A percentile compares a stretch with the other conserved stretches of the same genome.
Evolutionary conservation across 2,329 filamentous ascomycete genomes (phyloP).

Genomic region (Lasiodiplodia sp.): DNA sequence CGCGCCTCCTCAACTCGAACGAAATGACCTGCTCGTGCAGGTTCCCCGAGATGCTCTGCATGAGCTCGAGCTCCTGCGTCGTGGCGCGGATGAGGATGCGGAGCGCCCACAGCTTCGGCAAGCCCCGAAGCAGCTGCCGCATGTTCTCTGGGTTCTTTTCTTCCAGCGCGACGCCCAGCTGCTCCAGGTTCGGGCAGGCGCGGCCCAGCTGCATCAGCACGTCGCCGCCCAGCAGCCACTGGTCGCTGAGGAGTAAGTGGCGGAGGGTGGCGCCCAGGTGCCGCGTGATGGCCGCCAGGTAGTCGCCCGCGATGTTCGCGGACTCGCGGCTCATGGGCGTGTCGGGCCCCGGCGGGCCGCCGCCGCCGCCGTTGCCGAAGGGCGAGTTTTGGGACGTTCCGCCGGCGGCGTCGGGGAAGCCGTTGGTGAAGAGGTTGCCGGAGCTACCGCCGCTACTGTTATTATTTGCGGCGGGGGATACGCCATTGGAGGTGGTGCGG

Average conservation of each 20-base stretch:
- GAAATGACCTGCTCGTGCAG: slow-evolving; percentile 43
- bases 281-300: slow-evolving; percentile 59
- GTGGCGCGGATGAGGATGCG: slow-evolving; percentile 47
- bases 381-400: slow-evolving; percentile 11
- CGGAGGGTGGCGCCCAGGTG: slow-evolving; percentile 61
- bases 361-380: slow-evolving; percentile 34
- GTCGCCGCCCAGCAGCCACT: slow-evolving; percentile 60
- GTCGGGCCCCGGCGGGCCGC: slow-evolving; percentile 4
- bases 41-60: slow-evolving; percentile 40
- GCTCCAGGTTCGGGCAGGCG: slow-evolving; percentile 64
- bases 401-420: slow-evolving; percentile 35
- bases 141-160: slow-evolving; percentile 57
- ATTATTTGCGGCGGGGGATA: slow-evolving; percentile 36
- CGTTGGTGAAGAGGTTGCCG: slow-evolving; percentile 35
- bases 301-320: slow-evolving; percentile 48
- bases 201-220: slow-evolving; percentile 61
- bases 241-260: slow-evolving; percentile 64
- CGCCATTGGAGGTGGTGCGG: slow-evolving; percentile 32
- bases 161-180: slow-evolving; percentile 63
- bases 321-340: slow-evolving; percentile 23
- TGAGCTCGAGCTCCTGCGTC: slow-evolving; percentile 38
- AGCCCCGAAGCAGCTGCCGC: slow-evolving; percentile 44
- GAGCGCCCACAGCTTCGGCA: slow-evolving; percentile 51
- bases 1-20: slow-evolving; percentile 44
- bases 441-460: background rate